Conservation (phyloP, 495 filamentous ascomycete species). For the Penicillium maclennaniae region DNA sequence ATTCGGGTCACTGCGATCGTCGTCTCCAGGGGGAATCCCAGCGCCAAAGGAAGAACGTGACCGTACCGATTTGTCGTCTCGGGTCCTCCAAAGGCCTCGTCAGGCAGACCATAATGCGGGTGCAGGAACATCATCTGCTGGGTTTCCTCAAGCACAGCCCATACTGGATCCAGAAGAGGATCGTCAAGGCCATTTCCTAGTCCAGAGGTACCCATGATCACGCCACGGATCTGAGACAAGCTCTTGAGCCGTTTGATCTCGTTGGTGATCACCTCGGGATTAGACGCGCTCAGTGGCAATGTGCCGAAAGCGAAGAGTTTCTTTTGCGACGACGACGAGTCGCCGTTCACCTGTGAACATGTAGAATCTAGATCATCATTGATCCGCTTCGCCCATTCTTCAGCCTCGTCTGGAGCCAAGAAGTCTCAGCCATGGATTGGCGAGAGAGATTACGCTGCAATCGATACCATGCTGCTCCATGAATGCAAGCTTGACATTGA, state of each 20-base stretch:
- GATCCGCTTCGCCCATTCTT: conserved; percentile 56
- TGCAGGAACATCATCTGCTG: conserved; percentile 75
- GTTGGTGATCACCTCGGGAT: conserved; percentile 49
- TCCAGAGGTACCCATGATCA: conserved; percentile 85
- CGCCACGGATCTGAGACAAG: conserved; percentile 68
- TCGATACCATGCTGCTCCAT: conserved; percentile 82
- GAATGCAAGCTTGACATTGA: conserved; percentile 72
- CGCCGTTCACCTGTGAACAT: conserved; percentile 55
- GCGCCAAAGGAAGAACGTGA: conserved; percentile 78
- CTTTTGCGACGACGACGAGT: neutral
- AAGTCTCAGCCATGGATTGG: conserved; percentile 98
- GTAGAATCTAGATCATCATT: conserved; percentile 73
- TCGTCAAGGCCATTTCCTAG: conserved; percentile 83
- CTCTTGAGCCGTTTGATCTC: conserved; percentile 60
- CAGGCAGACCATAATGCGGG: conserved; percentile 87
- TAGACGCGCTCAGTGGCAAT: conserved; percentile 69
- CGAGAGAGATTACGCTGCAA: conserved; percentile 81
- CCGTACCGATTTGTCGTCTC: conserved; percentile 62
- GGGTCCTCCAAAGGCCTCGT: conserved; percentile 66
- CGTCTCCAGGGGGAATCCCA: conserved; percentile 92
- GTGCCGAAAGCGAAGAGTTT: conserved; percentile 74
- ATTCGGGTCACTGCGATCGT: conserved; percentile 88
- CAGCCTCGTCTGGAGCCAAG: conserved; percentile 58
- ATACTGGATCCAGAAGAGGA: conserved; percentile 63
- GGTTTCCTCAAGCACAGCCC: conserved; percentile 60